Base-by-base conservation (phyloP, 306 rosid species). In the Nissolia schottii region DNA sequence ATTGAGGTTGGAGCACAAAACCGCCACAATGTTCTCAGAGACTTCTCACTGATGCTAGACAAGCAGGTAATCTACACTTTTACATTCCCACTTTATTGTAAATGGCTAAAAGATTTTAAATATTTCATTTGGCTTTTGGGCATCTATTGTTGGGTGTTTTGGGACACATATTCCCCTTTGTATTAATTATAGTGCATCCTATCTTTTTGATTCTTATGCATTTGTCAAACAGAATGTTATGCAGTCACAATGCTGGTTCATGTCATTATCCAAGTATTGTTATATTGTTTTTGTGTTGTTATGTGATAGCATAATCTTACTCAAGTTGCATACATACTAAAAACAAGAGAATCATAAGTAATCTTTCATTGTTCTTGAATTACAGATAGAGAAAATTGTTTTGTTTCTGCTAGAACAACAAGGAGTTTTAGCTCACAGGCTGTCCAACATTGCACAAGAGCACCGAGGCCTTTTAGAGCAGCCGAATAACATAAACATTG, bases 361-460 rank as follows among this genome's bases (percentile, higher is more conserved):
- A 57, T 53, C 9, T 57, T 79, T 71, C 19, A 19, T 60, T 59
- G 65, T 29, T 67, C 34, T 49, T 59, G 70, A 73, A 50, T 76
- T 58, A 64, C 83, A 95, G 99, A 91, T 95, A 61, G 99, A 89
- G 82, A 91, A 76, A 65, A 74, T 89, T 62, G 99, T 95, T 70
- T 80, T 95, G 14, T 95, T 95, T 85, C 78, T 91, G 53, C 77
- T 95, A 79, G 92, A 91, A 83, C 96, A 89, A 88, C 96, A 95
- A 91, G 99, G 99, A 77, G 68, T 77, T 62, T 83, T 95, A 62
- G 96, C 99, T 41, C 88, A 90, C 77, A 87, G 84, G 83, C 79
- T 95, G 74, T 83, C 87, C 7, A 74, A 71, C 64, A 87, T 88
- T 76, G 91, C 83, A 76, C 71, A 88, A 73, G 85, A 67, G 79